A percentile compares a stretch with the other conserved stretches of the same genome.
Evolutionary conservation across 2,329 filamentous ascomycete genomes (phyloP).

Genomic region (Calonectria crousiana): DNA sequence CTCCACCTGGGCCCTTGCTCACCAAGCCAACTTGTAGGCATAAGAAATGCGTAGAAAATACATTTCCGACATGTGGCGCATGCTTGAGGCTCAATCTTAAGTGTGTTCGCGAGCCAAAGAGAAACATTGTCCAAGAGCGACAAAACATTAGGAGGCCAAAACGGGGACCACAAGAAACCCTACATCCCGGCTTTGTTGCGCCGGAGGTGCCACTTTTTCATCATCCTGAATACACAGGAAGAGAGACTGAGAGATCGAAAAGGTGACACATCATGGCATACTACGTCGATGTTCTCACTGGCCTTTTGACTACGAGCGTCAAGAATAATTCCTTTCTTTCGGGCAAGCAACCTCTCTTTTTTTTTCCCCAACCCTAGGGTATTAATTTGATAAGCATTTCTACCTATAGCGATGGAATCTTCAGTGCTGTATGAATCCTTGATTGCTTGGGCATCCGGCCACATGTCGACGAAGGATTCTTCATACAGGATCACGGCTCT

Average conservation of each 20-base stretch:
- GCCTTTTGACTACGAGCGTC: background rate
- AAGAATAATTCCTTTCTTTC: slow-evolving; percentile 17
- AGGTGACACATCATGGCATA: slow-evolving; percentile 9
- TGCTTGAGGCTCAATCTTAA: slow-evolving; percentile 15
- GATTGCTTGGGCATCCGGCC: slow-evolving; percentile 9
- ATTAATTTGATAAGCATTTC: background rate
- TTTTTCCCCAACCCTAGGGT: background rate
- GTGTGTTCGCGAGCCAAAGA: slow-evolving; percentile 3
- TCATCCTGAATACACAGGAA: background rate
- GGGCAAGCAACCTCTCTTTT: background rate
- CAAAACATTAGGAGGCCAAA: background rate
- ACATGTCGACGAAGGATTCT: background rate
- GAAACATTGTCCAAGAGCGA: background rate
- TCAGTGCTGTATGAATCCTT: background rate
- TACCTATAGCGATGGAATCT: slow-evolving; percentile 24
- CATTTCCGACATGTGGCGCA: slow-evolving; percentile 11
- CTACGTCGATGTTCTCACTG: slow-evolving; percentile 5
- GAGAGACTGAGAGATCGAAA: background rate
- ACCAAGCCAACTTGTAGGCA: background rate
- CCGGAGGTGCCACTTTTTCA: background rate
- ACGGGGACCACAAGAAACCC: background rate
- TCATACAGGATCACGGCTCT: background rate
- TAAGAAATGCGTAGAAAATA: slow-evolving; percentile 21
- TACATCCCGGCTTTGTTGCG: background rate
- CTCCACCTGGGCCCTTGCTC: no score